A percentile compares a stretch with the other conserved stretches of the same genome.
phyloP scores from a whole-genome alignment of 1,284 basidiomycete genomes.

The Cutaneotrichosporon cavernicola region DNA sequence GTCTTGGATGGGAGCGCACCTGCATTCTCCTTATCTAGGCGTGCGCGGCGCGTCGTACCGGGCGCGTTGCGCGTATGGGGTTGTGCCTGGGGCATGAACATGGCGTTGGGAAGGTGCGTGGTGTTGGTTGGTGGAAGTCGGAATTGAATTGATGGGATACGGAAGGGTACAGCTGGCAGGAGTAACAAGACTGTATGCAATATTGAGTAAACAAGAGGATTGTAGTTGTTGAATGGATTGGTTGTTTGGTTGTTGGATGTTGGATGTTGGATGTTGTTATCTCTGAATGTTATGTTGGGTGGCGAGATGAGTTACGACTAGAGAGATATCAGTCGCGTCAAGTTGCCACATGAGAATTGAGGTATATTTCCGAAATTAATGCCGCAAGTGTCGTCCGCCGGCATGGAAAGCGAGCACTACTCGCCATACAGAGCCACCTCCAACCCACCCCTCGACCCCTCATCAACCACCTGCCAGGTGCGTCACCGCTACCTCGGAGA shows the following conservation, averaged over 20 bases:
- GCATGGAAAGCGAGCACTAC: not conserved
- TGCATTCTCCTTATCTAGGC: conserved; percentile 24
- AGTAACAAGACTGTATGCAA: not conserved
- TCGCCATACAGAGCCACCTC: not conserved
- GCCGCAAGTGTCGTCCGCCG: not conserved
- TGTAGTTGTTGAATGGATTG: not conserved
- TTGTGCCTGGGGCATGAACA: conserved; percentile 23
- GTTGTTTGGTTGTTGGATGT: not conserved
- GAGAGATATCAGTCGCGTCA: conserved; percentile 19
- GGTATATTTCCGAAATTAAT: not conserved
- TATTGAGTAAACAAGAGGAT: not conserved
- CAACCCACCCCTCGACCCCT: not conserved
- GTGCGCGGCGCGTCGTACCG: conserved; percentile 18
- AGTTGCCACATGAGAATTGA: not conserved
- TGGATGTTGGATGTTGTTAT: not conserved
- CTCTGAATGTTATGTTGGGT: conserved; percentile 2
- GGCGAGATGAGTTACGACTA: not conserved
- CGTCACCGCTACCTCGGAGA: not conserved
- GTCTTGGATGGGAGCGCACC: conserved; percentile 26
- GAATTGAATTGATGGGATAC: not conserved
- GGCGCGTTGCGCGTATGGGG: conserved; percentile 17
- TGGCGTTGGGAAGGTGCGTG: conserved; percentile 4
- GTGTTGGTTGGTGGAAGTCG: not conserved
- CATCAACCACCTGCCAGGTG: conserved; percentile 13
- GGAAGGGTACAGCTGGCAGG: not conserved